Percentiles rank a stretch among this genome's conserved stretches.
Evolutionary conservation across 2,329 filamentous ascomycete species (phyloP).

Genomic region (Fusarium hostae): DNA sequence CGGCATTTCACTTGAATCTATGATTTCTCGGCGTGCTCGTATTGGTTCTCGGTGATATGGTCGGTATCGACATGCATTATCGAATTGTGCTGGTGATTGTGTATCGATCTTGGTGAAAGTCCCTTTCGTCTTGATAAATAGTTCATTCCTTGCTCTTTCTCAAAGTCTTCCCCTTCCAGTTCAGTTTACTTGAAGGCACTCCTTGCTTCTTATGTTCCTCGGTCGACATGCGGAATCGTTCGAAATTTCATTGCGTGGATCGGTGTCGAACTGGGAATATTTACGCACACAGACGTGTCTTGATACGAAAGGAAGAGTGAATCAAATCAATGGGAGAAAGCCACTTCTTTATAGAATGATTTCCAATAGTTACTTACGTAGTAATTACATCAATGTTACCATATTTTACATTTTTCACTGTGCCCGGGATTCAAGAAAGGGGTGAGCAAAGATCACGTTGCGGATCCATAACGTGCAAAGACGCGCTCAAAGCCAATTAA

Average conservation of each 20-base stretch:
- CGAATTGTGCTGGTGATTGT: background rate
- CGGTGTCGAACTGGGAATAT: background rate
- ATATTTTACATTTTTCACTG: rapidly evolving
- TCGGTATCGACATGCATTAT: too few relatives aligned
- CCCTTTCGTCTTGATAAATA: background rate
- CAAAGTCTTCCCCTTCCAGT: too few relatives aligned
- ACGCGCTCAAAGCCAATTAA: too few relatives aligned
- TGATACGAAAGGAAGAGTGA: background rate
- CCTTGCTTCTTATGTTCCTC: background rate
- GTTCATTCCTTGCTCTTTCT: background rate
- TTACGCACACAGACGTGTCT: background rate
- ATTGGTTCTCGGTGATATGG: too few relatives aligned
- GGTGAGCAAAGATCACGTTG: background rate
- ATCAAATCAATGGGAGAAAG: rapidly evolving
- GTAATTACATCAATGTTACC: background rate
- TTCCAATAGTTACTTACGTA: rapidly evolving
- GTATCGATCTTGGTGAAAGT: background rate
- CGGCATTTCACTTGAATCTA: rapidly evolving
- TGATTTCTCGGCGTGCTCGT: rapidly evolving
- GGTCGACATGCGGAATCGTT: rapidly evolving
- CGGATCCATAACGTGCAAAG: background rate
- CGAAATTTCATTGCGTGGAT: background rate
- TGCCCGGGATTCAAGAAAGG: background rate
- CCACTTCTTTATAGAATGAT: background rate
- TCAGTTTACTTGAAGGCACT: too few relatives aligned